These are phyloP conservation scores for Wallacemonas sp. DNA, from an alignment of 208 protist genomes.

Conservation along the genomic window DNA sequence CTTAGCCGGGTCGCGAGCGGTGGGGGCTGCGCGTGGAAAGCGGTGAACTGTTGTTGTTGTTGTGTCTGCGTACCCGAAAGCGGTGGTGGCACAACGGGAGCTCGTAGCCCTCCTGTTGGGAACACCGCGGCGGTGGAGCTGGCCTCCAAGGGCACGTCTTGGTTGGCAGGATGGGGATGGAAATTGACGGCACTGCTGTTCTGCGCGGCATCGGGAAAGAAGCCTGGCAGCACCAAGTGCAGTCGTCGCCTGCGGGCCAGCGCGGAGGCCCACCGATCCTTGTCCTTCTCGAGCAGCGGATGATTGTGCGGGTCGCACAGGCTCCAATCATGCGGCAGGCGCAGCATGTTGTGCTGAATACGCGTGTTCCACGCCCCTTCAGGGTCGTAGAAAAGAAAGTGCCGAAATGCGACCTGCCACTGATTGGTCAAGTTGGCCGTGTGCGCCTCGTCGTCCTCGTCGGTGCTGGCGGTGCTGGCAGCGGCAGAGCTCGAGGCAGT, in stretches of 20 bases:
- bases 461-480: not conserved
- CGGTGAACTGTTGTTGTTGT: too few species aligned
- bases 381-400: constrained; percentile 9
- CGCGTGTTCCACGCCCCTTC: constrained; percentile 5
- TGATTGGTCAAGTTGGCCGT: constrained; percentile 11
- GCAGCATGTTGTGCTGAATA: constrained; percentile 18
- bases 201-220: not conserved
- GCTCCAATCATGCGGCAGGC: constrained; percentile 13
- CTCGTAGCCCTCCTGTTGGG: not conserved
- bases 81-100: too few species aligned
- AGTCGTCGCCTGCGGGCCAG: constrained; percentile 17
- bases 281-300: constrained; percentile 11
- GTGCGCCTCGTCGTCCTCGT: not conserved
- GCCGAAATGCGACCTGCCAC: constrained; percentile 20
- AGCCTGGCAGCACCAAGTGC: constrained; percentile 8
- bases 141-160: not conserved
- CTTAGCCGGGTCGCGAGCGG: not conserved
- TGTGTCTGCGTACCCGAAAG: too few species aligned
- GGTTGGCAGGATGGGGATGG: too few species aligned
- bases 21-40: too few species aligned
- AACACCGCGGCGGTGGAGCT: not conserved
- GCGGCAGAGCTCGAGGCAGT: not conserved
- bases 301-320: constrained; percentile 21
- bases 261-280: constrained; percentile 5
- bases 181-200: not conserved